A percentile compares a stretch with the other conserved stretches of the same genome.
These are phyloP conservation scores for Leccinum imitatum DNA, from an alignment of 768 basidiomycete genomes.

Conservation along the genomic window DNA sequence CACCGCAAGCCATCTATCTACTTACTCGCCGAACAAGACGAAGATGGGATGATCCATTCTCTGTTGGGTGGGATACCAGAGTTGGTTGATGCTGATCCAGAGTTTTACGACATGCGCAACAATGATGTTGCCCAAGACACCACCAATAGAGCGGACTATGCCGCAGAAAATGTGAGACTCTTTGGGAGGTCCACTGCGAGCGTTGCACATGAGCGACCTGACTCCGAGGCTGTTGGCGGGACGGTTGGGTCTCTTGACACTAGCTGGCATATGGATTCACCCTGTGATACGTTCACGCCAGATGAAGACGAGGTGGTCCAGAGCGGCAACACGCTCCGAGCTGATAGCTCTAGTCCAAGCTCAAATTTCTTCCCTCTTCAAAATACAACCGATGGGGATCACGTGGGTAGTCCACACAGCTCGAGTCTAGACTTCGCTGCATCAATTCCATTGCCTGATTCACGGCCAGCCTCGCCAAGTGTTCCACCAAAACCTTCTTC, in stretches of 20 bases:
- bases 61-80: slow-evolving; percentile 63
- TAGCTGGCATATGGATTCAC: neutral
- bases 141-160: neutral
- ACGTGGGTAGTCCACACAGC: too few relatives aligned
- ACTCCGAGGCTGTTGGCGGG: neutral
- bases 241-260: neutral
- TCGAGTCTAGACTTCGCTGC: slow-evolving; percentile 14
- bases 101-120: neutral
- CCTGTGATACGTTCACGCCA: neutral
- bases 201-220: neutral
- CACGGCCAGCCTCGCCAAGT: slow-evolving; percentile 18
- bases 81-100: slow-evolving; percentile 32
- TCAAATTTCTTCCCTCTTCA: neutral
- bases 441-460: slow-evolving; percentile 22
- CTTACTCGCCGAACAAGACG: slow-evolving; percentile 61
- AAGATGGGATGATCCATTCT: slow-evolving; percentile 83
- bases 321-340: neutral
- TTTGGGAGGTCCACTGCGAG: neutral
- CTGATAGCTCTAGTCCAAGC: neutral
- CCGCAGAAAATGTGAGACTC: neutral
- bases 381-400: neutral
- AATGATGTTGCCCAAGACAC: neutral
- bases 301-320: neutral
- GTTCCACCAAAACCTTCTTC: neutral
- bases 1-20: slow-evolving; percentile 67